A percentile compares a stretch with the other conserved stretches of the same genome.
These are phyloP conservation scores for Gossypium aridum DNA, from an alignment of 441 rosid genomes.

Conservation along the genomic window DNA sequence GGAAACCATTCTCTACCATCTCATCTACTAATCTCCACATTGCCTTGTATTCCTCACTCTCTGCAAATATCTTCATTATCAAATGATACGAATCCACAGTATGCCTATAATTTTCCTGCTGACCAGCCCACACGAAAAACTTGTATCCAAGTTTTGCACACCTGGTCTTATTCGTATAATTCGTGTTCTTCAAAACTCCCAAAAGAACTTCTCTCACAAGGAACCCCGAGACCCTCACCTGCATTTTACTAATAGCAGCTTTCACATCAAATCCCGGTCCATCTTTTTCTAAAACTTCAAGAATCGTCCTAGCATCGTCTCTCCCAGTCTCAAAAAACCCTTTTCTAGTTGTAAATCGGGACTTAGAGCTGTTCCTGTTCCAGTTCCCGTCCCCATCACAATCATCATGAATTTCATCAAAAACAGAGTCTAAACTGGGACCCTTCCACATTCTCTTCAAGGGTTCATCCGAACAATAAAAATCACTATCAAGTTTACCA, in stretches of 20 bases:
- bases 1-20: slow-evolving; percentile 74
- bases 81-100: slow-evolving; percentile 54
- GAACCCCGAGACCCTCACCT: slow-evolving; percentile 56
- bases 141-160: slow-evolving; percentile 68
- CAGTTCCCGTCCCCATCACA: slow-evolving; percentile 3
- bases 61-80: slow-evolving; percentile 77
- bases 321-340: slow-evolving; percentile 33
- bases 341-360: slow-evolving; percentile 20
- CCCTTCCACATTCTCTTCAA: slow-evolving; percentile 36
- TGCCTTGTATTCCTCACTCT: slow-evolving; percentile 73
- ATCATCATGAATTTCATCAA: slow-evolving; percentile 16
- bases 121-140: slow-evolving; percentile 76
- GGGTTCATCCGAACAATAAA: slow-evolving; percentile 47
- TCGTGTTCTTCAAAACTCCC: slow-evolving; percentile 49
- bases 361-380: slow-evolving; percentile 9
- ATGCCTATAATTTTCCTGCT: slow-evolving; percentile 50
- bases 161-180: slow-evolving; percentile 43
- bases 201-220: slow-evolving; percentile 82
- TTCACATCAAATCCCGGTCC: slow-evolving; percentile 64
- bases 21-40: slow-evolving; percentile 88
- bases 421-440: slow-evolving; percentile 26
- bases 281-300: slow-evolving; percentile 63
- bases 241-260: slow-evolving; percentile 47
- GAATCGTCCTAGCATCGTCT: slow-evolving; percentile 43
- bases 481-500: slow-evolving; percentile 31